Conservation (phyloP, 148 eudicot genomes). For the Talinum fruticosum region DNA sequence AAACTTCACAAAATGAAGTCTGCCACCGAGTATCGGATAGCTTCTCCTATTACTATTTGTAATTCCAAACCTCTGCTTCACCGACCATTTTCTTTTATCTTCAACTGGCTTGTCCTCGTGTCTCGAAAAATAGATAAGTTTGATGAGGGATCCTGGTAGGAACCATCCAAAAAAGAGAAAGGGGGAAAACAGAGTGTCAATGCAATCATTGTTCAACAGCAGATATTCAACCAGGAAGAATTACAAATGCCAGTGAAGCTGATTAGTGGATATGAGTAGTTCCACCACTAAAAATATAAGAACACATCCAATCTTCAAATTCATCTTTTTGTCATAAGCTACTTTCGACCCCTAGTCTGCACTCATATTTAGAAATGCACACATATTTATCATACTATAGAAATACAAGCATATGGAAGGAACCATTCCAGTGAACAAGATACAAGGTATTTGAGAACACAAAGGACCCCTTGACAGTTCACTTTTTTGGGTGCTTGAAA, state of each 20-base stretch:
- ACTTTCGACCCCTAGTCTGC: not conserved
- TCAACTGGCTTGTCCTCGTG: slow-evolving; percentile 69
- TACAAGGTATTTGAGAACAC: not conserved
- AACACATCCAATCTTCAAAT: not conserved
- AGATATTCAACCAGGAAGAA: not conserved
- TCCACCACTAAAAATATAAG: not conserved
- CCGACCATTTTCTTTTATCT: slow-evolving; percentile 64
- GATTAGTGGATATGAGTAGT: not conserved
- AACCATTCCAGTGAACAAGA: not conserved
- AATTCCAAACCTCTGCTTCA: slow-evolving; percentile 60
- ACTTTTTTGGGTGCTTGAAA: not conserved
- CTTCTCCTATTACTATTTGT: slow-evolving; percentile 70
- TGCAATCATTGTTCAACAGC: not conserved
- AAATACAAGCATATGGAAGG: not conserved
- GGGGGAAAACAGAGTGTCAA: not conserved
- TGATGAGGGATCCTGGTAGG: slow-evolving; percentile 81
- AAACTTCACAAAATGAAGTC: slow-evolving; percentile 96
- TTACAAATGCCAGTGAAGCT: not conserved
- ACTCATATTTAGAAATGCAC: not conserved
- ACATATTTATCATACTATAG: not conserved
- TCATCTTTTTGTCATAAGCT: not conserved
- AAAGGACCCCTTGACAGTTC: not conserved
- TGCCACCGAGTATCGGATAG: slow-evolving; percentile 93
- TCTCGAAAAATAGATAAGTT: slow-evolving; percentile 91
- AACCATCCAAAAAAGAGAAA: not conserved